A percentile compares a stretch with the other conserved stretches of the same genome.
Conservation (phyloP, 1,139 yeast genomes). For the Saccharomyces hybrid region DNA sequence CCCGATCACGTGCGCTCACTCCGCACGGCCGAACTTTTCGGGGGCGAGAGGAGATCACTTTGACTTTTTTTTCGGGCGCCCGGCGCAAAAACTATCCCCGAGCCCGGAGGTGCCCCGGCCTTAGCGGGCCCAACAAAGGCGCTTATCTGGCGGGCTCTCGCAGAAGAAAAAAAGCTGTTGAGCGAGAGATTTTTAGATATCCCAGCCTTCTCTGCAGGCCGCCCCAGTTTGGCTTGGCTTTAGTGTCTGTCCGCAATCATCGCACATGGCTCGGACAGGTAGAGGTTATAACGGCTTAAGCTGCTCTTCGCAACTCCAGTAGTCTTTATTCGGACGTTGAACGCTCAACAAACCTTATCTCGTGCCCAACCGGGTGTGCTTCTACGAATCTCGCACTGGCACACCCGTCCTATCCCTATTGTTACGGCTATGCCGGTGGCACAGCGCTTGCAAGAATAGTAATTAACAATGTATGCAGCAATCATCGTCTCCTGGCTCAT, state of each 20-base stretch:
- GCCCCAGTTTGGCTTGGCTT: not conserved
- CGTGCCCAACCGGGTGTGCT: not conserved
- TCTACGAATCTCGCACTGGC: not conserved
- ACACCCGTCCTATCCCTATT: not conserved
- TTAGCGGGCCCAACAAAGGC: conserved; percentile 1
- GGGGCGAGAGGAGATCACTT: not conserved
- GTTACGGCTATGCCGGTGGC: not conserved
- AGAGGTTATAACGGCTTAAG: conserved; percentile 1
- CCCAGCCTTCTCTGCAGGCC: not conserved
- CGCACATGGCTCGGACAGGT: not conserved
- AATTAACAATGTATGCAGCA: not conserved
- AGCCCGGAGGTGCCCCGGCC: not conserved
- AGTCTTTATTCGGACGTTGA: not conserved
- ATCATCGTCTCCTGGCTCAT: not conserved
- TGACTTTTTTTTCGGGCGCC: not conserved
- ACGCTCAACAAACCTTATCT: not conserved
- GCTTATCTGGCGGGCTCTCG: conserved; percentile 1
- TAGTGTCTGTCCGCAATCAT: not conserved
- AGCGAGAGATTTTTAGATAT: not conserved
- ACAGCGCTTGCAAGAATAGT: not conserved
- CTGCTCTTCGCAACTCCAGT: not conserved
- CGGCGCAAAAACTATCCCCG: not conserved
- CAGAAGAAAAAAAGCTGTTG: not conserved
- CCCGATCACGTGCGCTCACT: not conserved
- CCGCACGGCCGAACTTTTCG: not conserved